Conservation (phyloP, 805 yeast genomes). For the Cyberlindnera meyerae region DNA sequence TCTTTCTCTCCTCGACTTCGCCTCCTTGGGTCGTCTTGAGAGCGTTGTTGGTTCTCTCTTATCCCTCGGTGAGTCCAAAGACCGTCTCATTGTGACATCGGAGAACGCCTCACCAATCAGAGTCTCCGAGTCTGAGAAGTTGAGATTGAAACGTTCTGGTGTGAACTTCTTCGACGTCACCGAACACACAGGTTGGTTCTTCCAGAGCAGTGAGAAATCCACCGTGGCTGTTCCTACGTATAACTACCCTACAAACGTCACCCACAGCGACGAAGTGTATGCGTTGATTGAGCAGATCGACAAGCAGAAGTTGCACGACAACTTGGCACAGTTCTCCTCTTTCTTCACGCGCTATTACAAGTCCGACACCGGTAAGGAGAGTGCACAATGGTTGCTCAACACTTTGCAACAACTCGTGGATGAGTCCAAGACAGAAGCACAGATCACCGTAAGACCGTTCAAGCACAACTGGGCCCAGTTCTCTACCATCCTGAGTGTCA, state of each 20-base stretch:
- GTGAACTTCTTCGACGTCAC: slow-evolving; percentile 64
- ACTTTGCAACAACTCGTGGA: slow-evolving; percentile 35
- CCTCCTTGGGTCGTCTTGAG: not conserved
- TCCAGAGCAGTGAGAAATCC: slow-evolving; percentile 11
- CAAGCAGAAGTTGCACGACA: slow-evolving; percentile 41
- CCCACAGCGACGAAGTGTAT: slow-evolving; percentile 35
- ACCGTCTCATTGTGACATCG: slow-evolving; percentile 17
- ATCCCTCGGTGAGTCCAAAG: not conserved
- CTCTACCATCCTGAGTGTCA: slow-evolving; percentile 63
- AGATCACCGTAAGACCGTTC: slow-evolving; percentile 37
- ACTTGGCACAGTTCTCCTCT: slow-evolving; percentile 58
- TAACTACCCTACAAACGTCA: slow-evolving; percentile 47
- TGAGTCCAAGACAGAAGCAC: slow-evolving; percentile 18
- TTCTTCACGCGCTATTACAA: slow-evolving; percentile 77
- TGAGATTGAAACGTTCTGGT: slow-evolving; percentile 42
- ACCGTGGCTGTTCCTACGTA: slow-evolving; percentile 28
- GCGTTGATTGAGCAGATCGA: slow-evolving; percentile 41
- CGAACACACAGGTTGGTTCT: slow-evolving; percentile 28
- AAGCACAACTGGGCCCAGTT: slow-evolving; percentile 78
- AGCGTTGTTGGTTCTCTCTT: not conserved
- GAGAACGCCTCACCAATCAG: slow-evolving; percentile 18
- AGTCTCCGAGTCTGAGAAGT: slow-evolving; percentile 39
- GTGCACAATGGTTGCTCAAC: slow-evolving; percentile 64
- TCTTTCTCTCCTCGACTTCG: slow-evolving; percentile 1
- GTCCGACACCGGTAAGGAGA: slow-evolving; percentile 61